phyloP scores from a whole-genome alignment of 2,329 filamentous ascomycete species.

The Amauroascus niger region DNA sequence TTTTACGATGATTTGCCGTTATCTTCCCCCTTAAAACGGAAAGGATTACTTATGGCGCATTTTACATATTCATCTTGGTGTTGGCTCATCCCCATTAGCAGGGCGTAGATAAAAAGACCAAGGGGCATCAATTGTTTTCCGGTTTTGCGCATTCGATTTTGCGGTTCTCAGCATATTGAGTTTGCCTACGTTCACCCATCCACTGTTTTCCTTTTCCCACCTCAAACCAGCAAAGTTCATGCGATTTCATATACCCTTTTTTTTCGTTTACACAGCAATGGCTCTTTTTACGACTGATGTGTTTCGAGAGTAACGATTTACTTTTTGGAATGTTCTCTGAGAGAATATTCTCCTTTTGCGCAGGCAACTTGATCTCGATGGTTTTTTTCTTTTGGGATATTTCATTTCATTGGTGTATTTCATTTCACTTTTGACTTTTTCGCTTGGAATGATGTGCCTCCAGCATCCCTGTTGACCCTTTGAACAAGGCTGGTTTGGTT shows the following conservation, averaged over 20 bases:
- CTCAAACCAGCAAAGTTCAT: background rate
- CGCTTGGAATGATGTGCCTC: background rate
- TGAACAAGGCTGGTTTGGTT: background rate
- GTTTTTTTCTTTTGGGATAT: background rate
- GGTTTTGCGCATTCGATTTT: constrained; percentile 1
- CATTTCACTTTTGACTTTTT: background rate
- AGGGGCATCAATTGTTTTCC: constrained; percentile 7
- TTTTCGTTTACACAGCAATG: background rate
- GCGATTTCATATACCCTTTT: constrained; percentile 8
- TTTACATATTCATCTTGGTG: constrained; percentile 5
- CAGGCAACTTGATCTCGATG: background rate
- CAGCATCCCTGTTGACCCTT: background rate
- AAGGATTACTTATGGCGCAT: constrained; percentile 5
- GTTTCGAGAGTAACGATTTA: constrained; percentile 8
- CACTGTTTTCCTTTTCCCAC: background rate
- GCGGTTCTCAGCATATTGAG: background rate
- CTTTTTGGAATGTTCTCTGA: constrained; percentile 1
- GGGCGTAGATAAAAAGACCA: constrained; percentile 15
- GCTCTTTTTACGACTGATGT: constrained; percentile 3
- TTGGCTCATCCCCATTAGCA: constrained; percentile 13
- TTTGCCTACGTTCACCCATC: background rate
- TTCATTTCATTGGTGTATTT: background rate
- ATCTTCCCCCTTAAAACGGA: background rate
- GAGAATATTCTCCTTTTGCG: constrained; percentile 4
- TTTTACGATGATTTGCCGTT: background rate